A percentile compares a stretch with the other conserved stretches of the same genome.
phyloP scores from a whole-genome alignment of 2,329 filamentous ascomycete genomes.

The Ascochyta fabae region DNA sequence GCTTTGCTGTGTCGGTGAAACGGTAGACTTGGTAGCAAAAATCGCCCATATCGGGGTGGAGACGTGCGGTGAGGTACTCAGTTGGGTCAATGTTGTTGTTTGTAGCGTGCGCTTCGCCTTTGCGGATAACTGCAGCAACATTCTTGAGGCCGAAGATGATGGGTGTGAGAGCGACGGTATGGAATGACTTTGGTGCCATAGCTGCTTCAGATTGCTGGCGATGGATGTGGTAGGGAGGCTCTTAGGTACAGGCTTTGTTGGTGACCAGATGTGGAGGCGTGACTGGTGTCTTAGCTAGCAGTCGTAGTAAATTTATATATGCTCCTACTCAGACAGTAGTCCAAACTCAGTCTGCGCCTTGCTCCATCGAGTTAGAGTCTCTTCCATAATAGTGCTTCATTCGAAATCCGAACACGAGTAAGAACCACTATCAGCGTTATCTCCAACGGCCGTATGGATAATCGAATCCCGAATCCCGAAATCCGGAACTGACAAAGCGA shows the following conservation, averaged over 20 bases:
- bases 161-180: slow-evolving; percentile 50
- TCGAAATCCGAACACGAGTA: not conserved
- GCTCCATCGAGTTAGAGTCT: not conserved
- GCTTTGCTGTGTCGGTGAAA: slow-evolving; percentile 52
- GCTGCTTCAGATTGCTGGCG: not conserved
- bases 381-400: not conserved
- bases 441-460: too few relatives aligned
- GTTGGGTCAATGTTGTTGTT: slow-evolving; percentile 46
- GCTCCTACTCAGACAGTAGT: too few relatives aligned
- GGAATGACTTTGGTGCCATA: slow-evolving; percentile 34
- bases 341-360: too few relatives aligned
- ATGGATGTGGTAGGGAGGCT: not conserved
- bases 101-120: slow-evolving; percentile 52
- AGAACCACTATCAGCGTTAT: not conserved
- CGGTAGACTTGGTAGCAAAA: slow-evolving; percentile 59
- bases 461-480: too few relatives aligned
- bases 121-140: slow-evolving; percentile 53
- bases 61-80: slow-evolving; percentile 50
- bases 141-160: slow-evolving; percentile 54
- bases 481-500: not conserved
- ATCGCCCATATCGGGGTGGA: slow-evolving; percentile 59
- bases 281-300: not conserved
- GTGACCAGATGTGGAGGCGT: not conserved
- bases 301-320: too few relatives aligned
- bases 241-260: not conserved